Evolutionary conservation across 345 rosid genomes (phyloP), one percentile per base, ranked within the genome.

Genomic region (Populus euphratica): DNA sequence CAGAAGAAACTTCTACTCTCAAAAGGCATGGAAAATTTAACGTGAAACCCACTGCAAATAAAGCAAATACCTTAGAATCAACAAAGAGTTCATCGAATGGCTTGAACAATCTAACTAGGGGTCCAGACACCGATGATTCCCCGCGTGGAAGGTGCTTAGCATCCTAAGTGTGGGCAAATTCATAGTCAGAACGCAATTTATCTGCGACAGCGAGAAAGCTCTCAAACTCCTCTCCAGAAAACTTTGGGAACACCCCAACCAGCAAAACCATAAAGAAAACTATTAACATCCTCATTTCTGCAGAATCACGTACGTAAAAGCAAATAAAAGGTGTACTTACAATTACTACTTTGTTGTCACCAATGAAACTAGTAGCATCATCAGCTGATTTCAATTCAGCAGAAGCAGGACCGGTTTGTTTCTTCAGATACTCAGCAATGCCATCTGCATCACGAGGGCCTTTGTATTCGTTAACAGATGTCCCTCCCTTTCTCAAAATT

Each of bases 391-490:
- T 91, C 25, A 96, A 83, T 79, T 94, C 95, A 72, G 75, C 83
- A 27, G 98, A 96, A 79, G 99, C 91, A 80, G 98, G 98, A 8
- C 99, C 99, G 59, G 90, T 92, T 77, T 92, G 98, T 82, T 89
- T 92, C 88, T 92, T 93, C 82, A 96, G 76, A 74, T 92, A 96
- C 69, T 82, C 84, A 66, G 86, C 91, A 62, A 96, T 96, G 62
- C 98, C 99, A 0, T 89, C 93, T 1, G 98, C 99, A 3, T 96
- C 94, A 8, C 98, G 96, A 73, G 99, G 99, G 38, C 99, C 99
- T 39, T 96, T 94, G 84, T 90, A 96, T 3, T 96, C 98, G 80
- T 94, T 97, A 87, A 84, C 43, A 18, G 61, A 33, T 74, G 92
- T 92, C 9, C 99, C 98, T 75, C 95, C 95, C 65, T 92, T 87